These are phyloP conservation scores for Datura wrightii DNA, from an alignment of 257 asterid species.

Conservation along the genomic window DNA sequence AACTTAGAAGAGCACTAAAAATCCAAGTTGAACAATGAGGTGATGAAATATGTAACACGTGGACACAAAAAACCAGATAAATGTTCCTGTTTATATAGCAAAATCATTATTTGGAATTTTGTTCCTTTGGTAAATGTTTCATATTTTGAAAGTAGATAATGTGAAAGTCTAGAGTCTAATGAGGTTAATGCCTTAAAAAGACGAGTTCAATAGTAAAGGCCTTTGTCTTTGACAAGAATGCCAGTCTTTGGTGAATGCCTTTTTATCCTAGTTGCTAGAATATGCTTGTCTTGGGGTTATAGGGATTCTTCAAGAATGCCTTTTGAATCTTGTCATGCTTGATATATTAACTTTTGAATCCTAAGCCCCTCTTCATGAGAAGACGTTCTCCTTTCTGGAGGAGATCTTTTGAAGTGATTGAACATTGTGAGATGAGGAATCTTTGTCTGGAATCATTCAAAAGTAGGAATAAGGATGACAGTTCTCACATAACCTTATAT, in stretches of 20 bases:
- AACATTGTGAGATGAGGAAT: neutral
- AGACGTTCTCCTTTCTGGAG: neutral
- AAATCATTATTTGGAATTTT: neutral
- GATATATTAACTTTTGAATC: slow-evolving; percentile 21
- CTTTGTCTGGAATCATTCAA: neutral
- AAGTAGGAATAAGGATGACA: neutral
- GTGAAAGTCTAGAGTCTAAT: neutral
- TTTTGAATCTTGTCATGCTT: neutral
- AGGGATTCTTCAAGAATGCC: neutral
- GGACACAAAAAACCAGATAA: neutral
- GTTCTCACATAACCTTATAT: neutral
- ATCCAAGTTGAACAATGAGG: slow-evolving; percentile 20
- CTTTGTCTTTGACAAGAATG: neutral
- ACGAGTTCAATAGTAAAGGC: neutral
- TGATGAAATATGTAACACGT: neutral
- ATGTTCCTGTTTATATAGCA: neutral
- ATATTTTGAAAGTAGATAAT: neutral
- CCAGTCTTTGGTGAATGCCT: neutral
- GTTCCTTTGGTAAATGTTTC: neutral
- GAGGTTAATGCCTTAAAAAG: neutral
- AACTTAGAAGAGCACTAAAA: neutral
- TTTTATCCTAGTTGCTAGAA: neutral
- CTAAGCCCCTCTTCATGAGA: slow-evolving; percentile 6
- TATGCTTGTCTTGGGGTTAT: neutral
- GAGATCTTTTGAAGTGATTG: neutral